Evolutionary conservation across 2,329 filamentous ascomycete genomes (phyloP).

Genomic region (Alternaria alternata): DNA sequence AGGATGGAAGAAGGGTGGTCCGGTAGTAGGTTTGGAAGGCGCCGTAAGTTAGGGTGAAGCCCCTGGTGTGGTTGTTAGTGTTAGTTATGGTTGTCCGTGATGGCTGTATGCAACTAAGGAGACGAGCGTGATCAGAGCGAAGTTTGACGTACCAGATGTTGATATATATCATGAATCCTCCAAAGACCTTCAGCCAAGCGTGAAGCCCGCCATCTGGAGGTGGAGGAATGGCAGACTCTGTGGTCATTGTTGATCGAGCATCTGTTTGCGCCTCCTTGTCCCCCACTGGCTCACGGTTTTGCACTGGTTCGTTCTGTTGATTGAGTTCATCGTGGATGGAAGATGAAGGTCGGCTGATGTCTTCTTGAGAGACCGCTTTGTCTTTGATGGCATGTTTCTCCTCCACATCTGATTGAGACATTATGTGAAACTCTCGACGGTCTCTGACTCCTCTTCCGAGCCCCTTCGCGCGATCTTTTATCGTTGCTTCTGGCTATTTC

Average conservation of each 20-base stretch:
- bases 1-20: constrained; percentile 46
- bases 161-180: constrained; percentile 51
- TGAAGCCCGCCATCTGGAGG: constrained; percentile 50
- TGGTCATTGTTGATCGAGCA: constrained; percentile 28
- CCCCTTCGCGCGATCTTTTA: not conserved
- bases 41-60: constrained; percentile 53
- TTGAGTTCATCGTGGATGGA: not conserved
- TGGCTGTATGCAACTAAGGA: not conserved
- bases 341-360: constrained; percentile 24
- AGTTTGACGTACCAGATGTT: constrained; percentile 46
- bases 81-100: not conserved
- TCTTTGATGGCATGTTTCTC: constrained; percentile 24
- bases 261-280: constrained; percentile 31
- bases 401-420: constrained; percentile 22
- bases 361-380: constrained; percentile 24
- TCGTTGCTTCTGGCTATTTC: not conserved
- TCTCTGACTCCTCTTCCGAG: not conserved
- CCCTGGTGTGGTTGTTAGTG: constrained; percentile 36
- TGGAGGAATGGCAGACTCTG: constrained; percentile 39
- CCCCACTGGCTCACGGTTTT: constrained; percentile 6
- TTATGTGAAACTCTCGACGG: constrained; percentile 12
- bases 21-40: constrained; percentile 59
- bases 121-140: not conserved
- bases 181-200: constrained; percentile 51
- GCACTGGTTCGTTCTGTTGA: constrained; percentile 4